Conservation (phyloP, 805 yeast genomes). For the Candida dajiaensis region DNA sequence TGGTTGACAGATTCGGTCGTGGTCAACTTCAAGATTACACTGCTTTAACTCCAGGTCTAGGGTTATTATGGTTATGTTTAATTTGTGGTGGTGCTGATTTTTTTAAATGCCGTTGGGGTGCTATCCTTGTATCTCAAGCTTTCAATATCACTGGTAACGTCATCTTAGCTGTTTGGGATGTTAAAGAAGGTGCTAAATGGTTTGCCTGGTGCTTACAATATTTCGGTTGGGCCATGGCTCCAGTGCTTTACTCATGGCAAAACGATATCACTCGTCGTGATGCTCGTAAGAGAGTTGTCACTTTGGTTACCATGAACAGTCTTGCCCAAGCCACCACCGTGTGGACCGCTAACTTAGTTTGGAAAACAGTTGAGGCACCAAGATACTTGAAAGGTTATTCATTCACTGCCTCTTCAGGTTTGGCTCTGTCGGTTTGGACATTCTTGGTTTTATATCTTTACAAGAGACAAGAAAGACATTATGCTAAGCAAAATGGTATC, state of each 20-base stretch:
- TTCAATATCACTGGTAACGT: conserved; percentile 43
- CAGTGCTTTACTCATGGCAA: conserved; percentile 53
- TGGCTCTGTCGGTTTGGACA: conserved; percentile 23
- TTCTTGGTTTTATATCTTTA: conserved; percentile 28
- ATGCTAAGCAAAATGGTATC: conserved; percentile 33
- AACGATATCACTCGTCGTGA: conserved; percentile 52
- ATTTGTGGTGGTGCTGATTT: conserved; percentile 26
- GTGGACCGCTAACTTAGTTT: conserved; percentile 35
- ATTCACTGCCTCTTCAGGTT: conserved; percentile 13
- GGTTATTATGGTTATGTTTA: conserved; percentile 9
- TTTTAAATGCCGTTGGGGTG: conserved; percentile 30
- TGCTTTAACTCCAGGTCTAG: conserved; percentile 34
- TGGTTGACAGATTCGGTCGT: conserved; percentile 26
- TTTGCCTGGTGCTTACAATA: conserved; percentile 43
- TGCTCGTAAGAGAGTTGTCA: conserved; percentile 45
- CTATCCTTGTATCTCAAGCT: conserved; percentile 37
- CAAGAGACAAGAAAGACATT: conserved; percentile 32
- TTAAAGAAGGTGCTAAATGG: conserved; percentile 39
- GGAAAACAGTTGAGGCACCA: conserved; percentile 48
- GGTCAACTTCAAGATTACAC: conserved; percentile 37
- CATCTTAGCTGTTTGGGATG: conserved; percentile 46
- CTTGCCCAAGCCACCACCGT: conserved; percentile 50
- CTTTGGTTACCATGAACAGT: conserved; percentile 44
- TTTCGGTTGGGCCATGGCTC: conserved; percentile 56
- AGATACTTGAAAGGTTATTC: conserved; percentile 49